Evolutionary conservation across 805 yeast species (phyloP).

Genomic region (Kazachstania taianensis): DNA sequence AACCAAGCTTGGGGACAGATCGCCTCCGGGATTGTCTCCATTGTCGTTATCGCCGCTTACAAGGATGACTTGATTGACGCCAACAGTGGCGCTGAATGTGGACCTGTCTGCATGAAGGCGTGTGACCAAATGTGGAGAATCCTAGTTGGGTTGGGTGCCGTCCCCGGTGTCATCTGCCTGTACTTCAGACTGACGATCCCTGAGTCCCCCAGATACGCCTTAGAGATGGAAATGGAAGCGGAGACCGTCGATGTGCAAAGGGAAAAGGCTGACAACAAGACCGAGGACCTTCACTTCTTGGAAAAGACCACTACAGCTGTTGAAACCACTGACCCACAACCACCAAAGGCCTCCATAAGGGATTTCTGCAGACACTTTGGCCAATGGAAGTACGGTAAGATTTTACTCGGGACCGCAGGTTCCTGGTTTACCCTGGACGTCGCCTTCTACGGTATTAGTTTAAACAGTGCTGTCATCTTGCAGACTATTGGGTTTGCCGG

Average conservation of each 20-base stretch:
- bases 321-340: slow-evolving; percentile 26
- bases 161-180: slow-evolving; percentile 76
- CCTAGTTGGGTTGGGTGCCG: slow-evolving; percentile 78
- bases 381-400: slow-evolving; percentile 82
- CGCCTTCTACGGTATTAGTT: slow-evolving; percentile 82
- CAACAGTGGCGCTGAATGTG: slow-evolving; percentile 50
- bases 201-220: slow-evolving; percentile 85
- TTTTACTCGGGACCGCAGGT: slow-evolving; percentile 80
- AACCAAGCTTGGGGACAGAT: slow-evolving; percentile 97
- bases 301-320: slow-evolving; percentile 46
- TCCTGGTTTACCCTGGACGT: slow-evolving; percentile 87
- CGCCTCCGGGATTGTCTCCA: slow-evolving; percentile 74
- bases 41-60: slow-evolving; percentile 68
- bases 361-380: slow-evolving; percentile 68
- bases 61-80: slow-evolving; percentile 50
- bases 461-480: slow-evolving; percentile 72
- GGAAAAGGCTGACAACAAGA: not conserved
- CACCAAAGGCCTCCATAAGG: slow-evolving; percentile 72
- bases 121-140: slow-evolving; percentile 95
- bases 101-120: slow-evolving; percentile 56
- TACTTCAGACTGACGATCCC: slow-evolving; percentile 91
- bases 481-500: slow-evolving; percentile 79
- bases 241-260: slow-evolving; percentile 1
- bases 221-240: slow-evolving; percentile 49
- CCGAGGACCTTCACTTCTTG: not conserved